A percentile compares a stretch with the other conserved stretches of the same genome.
Evolutionary conservation across 129 eudicot genomes (phyloP).

Genomic region (Smallanthus sonchifolius): DNA sequence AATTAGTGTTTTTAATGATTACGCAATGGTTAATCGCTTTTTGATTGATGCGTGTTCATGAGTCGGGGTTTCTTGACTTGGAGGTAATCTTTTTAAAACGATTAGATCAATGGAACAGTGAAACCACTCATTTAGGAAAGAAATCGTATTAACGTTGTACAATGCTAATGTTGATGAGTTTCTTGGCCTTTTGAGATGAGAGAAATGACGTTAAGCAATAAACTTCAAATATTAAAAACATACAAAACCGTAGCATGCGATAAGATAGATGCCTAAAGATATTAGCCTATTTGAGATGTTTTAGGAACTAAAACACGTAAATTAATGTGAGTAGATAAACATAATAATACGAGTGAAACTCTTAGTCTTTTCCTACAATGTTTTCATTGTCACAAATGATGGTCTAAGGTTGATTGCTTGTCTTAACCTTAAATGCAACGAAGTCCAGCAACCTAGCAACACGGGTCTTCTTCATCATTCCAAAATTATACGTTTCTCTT

Average conservation of each 20-base stretch:
- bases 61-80: not conserved
- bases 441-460: not conserved
- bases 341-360: not conserved
- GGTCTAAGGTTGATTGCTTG: too few relatives aligned
- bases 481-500: not conserved
- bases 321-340: not conserved
- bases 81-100: not conserved
- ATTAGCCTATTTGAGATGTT: not conserved
- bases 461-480: not conserved
- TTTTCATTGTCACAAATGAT: too few relatives aligned
- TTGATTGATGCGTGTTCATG: not conserved
- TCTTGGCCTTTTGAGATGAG: not conserved
- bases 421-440: too few relatives aligned
- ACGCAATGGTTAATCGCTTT: not conserved
- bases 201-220: not conserved
- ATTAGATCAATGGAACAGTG: not conserved
- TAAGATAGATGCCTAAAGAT: conserved; percentile 9
- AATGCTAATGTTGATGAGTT: not conserved
- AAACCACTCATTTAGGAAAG: not conserved
- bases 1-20: not conserved
- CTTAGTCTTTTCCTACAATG: not conserved
- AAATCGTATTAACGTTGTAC: not conserved
- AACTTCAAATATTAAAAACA: not conserved
- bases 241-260: not conserved
- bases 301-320: not conserved